Percentiles rank a stretch among this genome's conserved stretches.
These are phyloP conservation scores for Lithohypha guttulata DNA, from an alignment of 2,329 filamentous ascomycete genomes.

Conservation along the genomic window DNA sequence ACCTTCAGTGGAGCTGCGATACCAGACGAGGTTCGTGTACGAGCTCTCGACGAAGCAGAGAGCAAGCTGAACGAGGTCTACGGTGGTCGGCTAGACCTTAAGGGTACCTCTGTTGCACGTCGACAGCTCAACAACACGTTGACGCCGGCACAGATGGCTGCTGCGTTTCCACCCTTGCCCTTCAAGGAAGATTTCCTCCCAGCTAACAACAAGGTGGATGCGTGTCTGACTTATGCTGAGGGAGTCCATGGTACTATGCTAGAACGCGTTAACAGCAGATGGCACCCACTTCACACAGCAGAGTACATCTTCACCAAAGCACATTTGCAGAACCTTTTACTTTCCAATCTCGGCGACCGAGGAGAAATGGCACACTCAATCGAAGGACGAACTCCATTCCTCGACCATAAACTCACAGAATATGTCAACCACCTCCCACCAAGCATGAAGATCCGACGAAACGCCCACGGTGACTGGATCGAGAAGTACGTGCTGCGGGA, in stretches of 20 bases:
- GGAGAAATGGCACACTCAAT: constrained; percentile 29
- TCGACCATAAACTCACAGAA: constrained; percentile 26
- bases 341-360: constrained; percentile 36
- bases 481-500: constrained; percentile 46
- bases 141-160: constrained; percentile 28
- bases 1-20: constrained; percentile 22
- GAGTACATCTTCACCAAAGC: constrained; percentile 30
- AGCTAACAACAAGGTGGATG: constrained; percentile 23
- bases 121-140: constrained; percentile 32
- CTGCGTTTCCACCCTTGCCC: constrained; percentile 25
- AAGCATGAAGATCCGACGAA: constrained; percentile 27
- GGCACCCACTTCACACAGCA: constrained; percentile 34
- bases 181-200: constrained; percentile 27
- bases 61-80: constrained; percentile 5
- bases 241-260: constrained; percentile 25
- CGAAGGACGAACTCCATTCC: constrained; percentile 25
- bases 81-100: not conserved
- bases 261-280: constrained; percentile 24
- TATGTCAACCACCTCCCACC: constrained; percentile 25
- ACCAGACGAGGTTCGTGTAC: constrained; percentile 2
- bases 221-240: constrained; percentile 27
- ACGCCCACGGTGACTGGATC: constrained; percentile 22
- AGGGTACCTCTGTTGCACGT: constrained; percentile 24
- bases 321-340: constrained; percentile 30
- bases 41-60: constrained; percentile 19